phyloP scores from a whole-genome alignment of 768 basidiomycete species.

The Hirschioporus abietinus region DNA sequence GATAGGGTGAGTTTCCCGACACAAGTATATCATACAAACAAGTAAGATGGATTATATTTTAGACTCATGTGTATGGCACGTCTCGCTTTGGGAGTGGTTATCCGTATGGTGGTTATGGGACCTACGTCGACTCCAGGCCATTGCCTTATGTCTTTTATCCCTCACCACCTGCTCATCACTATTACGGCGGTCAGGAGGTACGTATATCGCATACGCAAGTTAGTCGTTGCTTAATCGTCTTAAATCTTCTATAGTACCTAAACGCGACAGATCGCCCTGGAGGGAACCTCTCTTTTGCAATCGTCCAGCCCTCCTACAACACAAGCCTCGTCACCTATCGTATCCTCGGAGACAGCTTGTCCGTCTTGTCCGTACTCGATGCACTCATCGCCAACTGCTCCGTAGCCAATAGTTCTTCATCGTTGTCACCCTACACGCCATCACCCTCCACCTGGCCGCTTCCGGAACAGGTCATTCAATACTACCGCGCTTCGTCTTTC shows the following conservation, averaged over 20 bases:
- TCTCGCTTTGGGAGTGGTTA: conserved; percentile 10
- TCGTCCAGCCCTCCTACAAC: neutral
- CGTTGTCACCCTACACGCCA: neutral
- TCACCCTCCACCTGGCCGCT: neutral
- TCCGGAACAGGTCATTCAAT: conserved; percentile 11
- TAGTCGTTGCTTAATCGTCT: neutral
- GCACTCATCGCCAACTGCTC: neutral
- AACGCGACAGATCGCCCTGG: neutral
- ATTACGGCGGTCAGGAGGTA: neutral
- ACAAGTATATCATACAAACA: neutral
- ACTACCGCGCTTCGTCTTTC: conserved; percentile 15
- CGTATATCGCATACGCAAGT: neutral
- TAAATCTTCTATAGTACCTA: neutral
- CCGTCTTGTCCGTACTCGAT: conserved; percentile 2
- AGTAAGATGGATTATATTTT: neutral
- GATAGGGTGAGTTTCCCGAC: neutral
- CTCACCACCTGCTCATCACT: neutral
- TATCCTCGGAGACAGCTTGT: conserved; percentile 6
- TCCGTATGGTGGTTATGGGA: conserved; percentile 7
- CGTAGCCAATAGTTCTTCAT: neutral
- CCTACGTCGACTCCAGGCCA: conserved; percentile 2
- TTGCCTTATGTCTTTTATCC: conserved; percentile 9
- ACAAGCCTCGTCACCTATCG: conserved; percentile 1
- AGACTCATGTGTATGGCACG: neutral
- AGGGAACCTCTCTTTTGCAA: neutral